phyloP scores from a whole-genome alignment of 441 rosid genomes.

The Jatropha podagrica region DNA sequence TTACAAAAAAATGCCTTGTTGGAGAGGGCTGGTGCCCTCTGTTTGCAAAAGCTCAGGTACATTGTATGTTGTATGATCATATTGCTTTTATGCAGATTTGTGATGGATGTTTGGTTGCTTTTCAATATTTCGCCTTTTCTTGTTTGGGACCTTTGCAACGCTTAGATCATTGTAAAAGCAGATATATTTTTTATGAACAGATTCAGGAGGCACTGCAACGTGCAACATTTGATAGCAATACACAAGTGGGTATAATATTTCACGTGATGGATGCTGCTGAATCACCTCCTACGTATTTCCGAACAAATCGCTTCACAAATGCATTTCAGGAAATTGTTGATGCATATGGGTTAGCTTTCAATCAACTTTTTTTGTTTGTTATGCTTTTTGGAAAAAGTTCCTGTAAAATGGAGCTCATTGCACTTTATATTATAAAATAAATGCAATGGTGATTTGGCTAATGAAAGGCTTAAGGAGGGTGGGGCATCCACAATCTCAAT shows the following conservation, averaged over 20 bases:
- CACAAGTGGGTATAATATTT: constrained; percentile 93
- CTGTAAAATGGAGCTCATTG: neutral
- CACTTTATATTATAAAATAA: neutral
- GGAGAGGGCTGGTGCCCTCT: constrained; percentile 99
- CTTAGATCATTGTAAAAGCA: constrained; percentile 24
- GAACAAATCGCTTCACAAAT: constrained; percentile 82
- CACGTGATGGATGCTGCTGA: constrained; percentile 87
- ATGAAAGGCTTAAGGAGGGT: neutral
- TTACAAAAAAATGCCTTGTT: constrained; percentile 94
- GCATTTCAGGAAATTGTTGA: constrained; percentile 96
- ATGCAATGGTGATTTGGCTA: neutral
- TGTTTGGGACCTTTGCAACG: constrained; percentile 17
- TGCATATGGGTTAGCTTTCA: constrained; percentile 91
- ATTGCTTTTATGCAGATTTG: constrained; percentile 1
- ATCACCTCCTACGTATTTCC: constrained; percentile 94
- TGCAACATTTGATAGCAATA: constrained; percentile 88
- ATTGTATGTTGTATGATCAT: constrained; percentile 14
- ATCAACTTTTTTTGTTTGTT: neutral
- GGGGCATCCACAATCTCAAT: neutral
- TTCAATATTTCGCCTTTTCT: constrained; percentile 1
- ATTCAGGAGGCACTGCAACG: constrained; percentile 93
- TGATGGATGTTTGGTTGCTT: constrained; percentile 6
- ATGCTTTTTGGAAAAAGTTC: neutral
- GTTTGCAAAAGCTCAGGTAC: constrained; percentile 91
- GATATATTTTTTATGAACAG: constrained; percentile 44